Evolutionary conservation across 2,329 filamentous ascomycete genomes (phyloP).

Genomic region (Didymella pomorum): DNA sequence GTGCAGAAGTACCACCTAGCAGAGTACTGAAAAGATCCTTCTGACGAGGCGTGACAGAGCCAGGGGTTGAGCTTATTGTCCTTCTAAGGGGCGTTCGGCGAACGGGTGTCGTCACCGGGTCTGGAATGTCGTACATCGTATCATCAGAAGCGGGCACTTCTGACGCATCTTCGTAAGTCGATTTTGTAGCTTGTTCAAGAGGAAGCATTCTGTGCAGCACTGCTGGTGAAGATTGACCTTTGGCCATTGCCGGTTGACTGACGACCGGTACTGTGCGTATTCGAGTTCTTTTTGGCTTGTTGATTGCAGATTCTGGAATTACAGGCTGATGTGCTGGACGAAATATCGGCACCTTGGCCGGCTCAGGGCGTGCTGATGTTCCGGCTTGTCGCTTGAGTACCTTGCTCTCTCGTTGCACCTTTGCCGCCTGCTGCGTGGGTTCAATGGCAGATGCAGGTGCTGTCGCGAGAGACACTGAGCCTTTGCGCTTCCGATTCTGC

Average conservation of each 20-base stretch:
- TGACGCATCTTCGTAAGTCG: not conserved
- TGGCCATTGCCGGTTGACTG: slow-evolving; percentile 24
- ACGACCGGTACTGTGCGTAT: slow-evolving; percentile 9
- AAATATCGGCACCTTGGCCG: not conserved
- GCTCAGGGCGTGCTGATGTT: slow-evolving; percentile 27
- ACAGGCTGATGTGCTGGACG: not conserved
- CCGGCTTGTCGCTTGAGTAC: slow-evolving; percentile 37
- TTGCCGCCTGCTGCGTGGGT: slow-evolving; percentile 17
- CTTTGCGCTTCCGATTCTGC: slow-evolving; percentile 44
- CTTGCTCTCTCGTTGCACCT: slow-evolving; percentile 36
- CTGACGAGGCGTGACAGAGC: slow-evolving; percentile 49
- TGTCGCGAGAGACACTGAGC: slow-evolving; percentile 28
- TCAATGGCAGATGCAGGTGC: slow-evolving; percentile 19
- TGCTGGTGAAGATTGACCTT: slow-evolving; percentile 47
- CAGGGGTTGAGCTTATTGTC: slow-evolving; percentile 25
- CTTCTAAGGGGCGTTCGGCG: slow-evolving; percentile 29
- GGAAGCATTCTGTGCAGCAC: slow-evolving; percentile 45
- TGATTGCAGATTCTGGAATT: slow-evolving; percentile 18
- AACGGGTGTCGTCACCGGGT: slow-evolving; percentile 32
- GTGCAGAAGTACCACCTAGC: slow-evolving; percentile 38
- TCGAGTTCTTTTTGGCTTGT: slow-evolving; percentile 41
- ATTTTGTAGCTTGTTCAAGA: slow-evolving; percentile 20
- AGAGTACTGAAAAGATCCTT: slow-evolving; percentile 46
- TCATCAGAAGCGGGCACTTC: slow-evolving; percentile 35
- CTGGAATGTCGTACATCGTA: slow-evolving; percentile 49